A percentile compares a stretch with the other conserved stretches of the same genome.
These are phyloP conservation scores for Leucosporidium scottii DNA, from an alignment of 768 basidiomycete genomes.

Conservation along the genomic window DNA sequence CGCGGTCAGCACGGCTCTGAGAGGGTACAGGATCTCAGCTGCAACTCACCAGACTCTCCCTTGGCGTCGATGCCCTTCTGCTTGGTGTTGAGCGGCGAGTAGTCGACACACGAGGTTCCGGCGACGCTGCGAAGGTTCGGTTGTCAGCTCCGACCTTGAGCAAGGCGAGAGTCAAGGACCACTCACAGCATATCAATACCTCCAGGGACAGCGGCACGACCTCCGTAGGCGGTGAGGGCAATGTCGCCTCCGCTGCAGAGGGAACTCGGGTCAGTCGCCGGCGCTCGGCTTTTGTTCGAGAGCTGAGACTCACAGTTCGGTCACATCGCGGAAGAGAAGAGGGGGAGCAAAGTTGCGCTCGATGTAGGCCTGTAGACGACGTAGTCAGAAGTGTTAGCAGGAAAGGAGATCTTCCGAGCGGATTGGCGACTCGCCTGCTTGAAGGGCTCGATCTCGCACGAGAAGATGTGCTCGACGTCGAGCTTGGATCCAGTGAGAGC, in stretches of 20 bases:
- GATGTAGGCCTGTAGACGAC: slow-evolving; percentile 61
- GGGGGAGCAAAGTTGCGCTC: slow-evolving; percentile 93
- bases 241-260: slow-evolving; percentile 36
- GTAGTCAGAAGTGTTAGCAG: not conserved
- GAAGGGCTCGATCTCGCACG: slow-evolving; percentile 61
- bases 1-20: no score
- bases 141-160: no score
- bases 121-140: slow-evolving; percentile 49
- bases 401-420: no score
- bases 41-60: slow-evolving; percentile 63
- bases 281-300: no score
- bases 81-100: slow-evolving; percentile 88
- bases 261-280: not conserved
- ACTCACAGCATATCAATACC: slow-evolving; percentile 67
- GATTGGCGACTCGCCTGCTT: slow-evolving; percentile 49
- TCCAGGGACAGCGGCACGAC: slow-evolving; percentile 74
- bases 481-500: slow-evolving; percentile 71
- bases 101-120: slow-evolving; percentile 94
- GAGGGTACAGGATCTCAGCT: not conserved
- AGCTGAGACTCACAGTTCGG: slow-evolving; percentile 59
- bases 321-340: slow-evolving; percentile 85
- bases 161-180: not conserved
- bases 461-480: slow-evolving; percentile 51
- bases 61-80: slow-evolving; percentile 82
- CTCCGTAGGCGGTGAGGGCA: slow-evolving; percentile 88